These are phyloP conservation scores for Cubamyces lactineus DNA, from an alignment of 768 basidiomycete species.

Conservation along the genomic window DNA sequence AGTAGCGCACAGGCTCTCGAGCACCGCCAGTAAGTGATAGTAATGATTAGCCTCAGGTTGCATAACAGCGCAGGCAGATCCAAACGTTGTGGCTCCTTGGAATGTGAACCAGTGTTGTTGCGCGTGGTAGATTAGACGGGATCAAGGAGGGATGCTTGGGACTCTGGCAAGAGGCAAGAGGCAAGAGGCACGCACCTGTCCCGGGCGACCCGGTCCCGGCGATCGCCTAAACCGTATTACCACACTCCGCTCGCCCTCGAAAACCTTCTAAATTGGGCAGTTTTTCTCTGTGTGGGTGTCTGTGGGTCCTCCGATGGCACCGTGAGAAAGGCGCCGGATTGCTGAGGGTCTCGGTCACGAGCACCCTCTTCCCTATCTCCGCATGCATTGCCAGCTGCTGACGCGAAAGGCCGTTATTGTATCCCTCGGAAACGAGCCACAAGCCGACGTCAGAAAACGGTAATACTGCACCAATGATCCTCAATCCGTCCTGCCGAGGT, in stretches of 20 bases:
- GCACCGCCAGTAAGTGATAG: too few relatives aligned
- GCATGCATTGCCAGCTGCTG: background rate
- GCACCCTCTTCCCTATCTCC: background rate
- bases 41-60: too few relatives aligned
- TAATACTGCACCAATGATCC: background rate
- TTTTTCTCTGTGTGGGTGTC: background rate
- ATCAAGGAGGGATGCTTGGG: too few relatives aligned
- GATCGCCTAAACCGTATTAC: background rate
- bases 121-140: too few relatives aligned
- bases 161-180: too few relatives aligned
- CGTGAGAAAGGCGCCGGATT: slow-evolving; percentile 1
- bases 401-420: slow-evolving; percentile 6
- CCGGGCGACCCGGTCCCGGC: background rate
- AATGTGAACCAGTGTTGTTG: too few relatives aligned
- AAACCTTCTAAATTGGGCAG: background rate
- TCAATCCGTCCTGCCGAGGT: background rate
- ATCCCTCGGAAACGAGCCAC: background rate
- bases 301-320: background rate
- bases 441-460: background rate
- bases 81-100: too few relatives aligned
- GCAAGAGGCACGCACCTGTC: too few relatives aligned
- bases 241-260: background rate
- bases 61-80: too few relatives aligned
- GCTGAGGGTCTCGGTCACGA: background rate
- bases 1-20: too few relatives aligned